Evolutionary conservation across 73 alveolate species (phyloP).

Genomic region (Uronychia setigera): DNA sequence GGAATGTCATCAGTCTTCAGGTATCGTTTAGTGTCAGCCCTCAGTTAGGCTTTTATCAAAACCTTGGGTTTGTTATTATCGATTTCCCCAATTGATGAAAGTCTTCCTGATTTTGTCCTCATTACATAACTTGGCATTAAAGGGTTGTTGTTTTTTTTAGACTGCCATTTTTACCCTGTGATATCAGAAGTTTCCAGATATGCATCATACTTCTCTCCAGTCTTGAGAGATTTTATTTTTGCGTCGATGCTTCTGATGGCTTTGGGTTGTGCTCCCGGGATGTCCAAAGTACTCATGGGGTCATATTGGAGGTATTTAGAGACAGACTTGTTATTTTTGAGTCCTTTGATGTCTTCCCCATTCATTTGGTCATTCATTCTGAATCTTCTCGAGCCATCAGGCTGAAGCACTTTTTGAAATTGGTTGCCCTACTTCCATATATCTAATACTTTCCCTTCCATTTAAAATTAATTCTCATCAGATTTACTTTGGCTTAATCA

Average conservation of each 20-base stretch:
- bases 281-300: neutral
- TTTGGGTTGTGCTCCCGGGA: neutral
- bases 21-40: slow-evolving; percentile 22
- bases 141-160: slow-evolving; percentile 1
- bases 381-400: neutral
- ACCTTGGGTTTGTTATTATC: slow-evolving; percentile 23
- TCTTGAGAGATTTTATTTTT: neutral
- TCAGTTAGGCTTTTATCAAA: slow-evolving; percentile 9
- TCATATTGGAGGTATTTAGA: no score
- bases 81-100: slow-evolving; percentile 8
- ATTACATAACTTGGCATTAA: slow-evolving; percentile 9
- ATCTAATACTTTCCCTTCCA: no score
- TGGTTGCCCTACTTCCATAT: slow-evolving; percentile 2
- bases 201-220: neutral
- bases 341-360: neutral
- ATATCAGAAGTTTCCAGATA: neutral
- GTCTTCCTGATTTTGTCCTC: slow-evolving; percentile 17
- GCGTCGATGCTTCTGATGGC: neutral
- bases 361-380: neutral
- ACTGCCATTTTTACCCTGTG: slow-evolving; percentile 13
- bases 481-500: no score
- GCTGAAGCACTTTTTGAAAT: neutral
- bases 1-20: slow-evolving; percentile 20
- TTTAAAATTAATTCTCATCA: no score
- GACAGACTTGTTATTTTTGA: neutral